Conservation (phyloP, 805 yeast genomes). For the Suhomyces vadensis region DNA sequence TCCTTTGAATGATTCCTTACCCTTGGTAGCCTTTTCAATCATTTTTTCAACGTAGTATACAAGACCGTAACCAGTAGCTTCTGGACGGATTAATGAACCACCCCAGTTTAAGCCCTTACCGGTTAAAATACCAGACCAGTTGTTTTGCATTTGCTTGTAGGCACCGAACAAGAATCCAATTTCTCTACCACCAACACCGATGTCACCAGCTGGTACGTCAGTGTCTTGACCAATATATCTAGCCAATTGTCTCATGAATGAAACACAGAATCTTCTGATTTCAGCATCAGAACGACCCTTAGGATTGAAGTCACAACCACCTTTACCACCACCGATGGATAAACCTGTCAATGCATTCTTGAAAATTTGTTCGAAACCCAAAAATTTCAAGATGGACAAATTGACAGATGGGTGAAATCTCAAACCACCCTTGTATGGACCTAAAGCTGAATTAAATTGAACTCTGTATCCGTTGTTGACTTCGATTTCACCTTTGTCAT, state of each 20-base stretch:
- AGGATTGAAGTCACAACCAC: slow-evolving; percentile 98
- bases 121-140: slow-evolving; percentile 95
- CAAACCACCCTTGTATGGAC: slow-evolving; percentile 99
- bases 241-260: slow-evolving; percentile 93
- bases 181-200: slow-evolving; percentile 97
- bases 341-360: slow-evolving; percentile 97
- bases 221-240: slow-evolving; percentile 97
- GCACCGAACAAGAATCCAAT: slow-evolving; percentile 96
- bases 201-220: slow-evolving; percentile 99
- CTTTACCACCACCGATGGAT: slow-evolving; percentile 99
- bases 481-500: slow-evolving; percentile 87
- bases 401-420: slow-evolving; percentile 98
- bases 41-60: slow-evolving; percentile 97
- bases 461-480: slow-evolving; percentile 98
- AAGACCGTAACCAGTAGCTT: slow-evolving; percentile 98
- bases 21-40: slow-evolving; percentile 89
- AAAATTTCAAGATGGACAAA: slow-evolving; percentile 89
- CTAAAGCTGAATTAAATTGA: slow-evolving; percentile 96
- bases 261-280: slow-evolving; percentile 94
- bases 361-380: slow-evolving; percentile 98
- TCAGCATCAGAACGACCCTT: slow-evolving; percentile 91
- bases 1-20: slow-evolving; percentile 87
- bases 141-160: slow-evolving; percentile 86
- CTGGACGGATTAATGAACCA: slow-evolving; percentile 98
- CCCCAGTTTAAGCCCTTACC: slow-evolving; percentile 99